Base-by-base conservation (phyloP, 2,329 filamentous ascomycete species). In the Furcasterigmium furcatum region DNA sequence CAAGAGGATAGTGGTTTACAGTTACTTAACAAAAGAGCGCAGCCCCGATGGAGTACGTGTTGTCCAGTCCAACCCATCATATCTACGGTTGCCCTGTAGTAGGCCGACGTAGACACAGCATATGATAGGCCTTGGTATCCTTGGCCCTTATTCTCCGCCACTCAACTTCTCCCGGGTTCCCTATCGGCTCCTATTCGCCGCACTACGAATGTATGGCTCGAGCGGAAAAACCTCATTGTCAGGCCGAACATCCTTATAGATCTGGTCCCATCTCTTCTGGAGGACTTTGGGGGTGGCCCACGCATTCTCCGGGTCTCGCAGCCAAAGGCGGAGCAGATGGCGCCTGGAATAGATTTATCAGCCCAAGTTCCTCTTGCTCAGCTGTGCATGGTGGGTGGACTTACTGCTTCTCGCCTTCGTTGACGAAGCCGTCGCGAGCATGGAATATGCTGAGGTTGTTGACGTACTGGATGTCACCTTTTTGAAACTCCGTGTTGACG, bases 401-500 rank as follows among this genome's bases (percentile, higher is more conserved):
- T 61, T 57, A 75, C 72, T 66, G 62, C 46, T 73, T 69, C 34
- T 70, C 65, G 0, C 54, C 53, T 0, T 65, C 67, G 46, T 77
- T 70, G 1, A 53, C 61, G 47, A 80, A 80, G 0, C 67, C 71
- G 13, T 71, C 73, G 4, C 78, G 65, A 0, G 73, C 71, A 48
- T 82, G 78, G 35, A 81, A 71, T 3, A 81, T 55, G 35, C 71
- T 72, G 27, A 80, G 55, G 53, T 81, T 81, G 51, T 81, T 81
- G 24, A 73, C 67, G 45, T 72, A 80, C 47, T 76, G 73, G 13
- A 81, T 71, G 51, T 80, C 77, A 0, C 76, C 76, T 46, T 68
- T 68, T 32, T 70, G 65, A 35, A 77, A 74, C 45, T 72, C 60
- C 14, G 74, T 68, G 3, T 68, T 59, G 1, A 71, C 64, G 12